Base-by-base conservation (phyloP, 495 filamentous ascomycete genomes). In the Alectoria sarmentosa region DNA sequence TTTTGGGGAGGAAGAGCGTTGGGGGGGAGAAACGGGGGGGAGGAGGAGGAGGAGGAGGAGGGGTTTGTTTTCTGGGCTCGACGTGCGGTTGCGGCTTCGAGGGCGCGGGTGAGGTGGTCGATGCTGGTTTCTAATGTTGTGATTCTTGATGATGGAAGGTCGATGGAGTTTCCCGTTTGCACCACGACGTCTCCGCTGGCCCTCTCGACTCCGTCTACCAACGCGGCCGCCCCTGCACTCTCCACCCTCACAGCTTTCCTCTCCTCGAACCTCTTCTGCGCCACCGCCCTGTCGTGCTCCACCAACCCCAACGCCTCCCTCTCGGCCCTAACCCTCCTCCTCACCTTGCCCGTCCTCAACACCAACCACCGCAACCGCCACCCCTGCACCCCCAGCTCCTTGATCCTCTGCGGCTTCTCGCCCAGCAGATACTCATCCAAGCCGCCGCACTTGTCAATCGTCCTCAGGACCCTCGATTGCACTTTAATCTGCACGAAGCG, bases 381-480 rank as follows among this genome's bases (percentile, higher is more conserved):
- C 17, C 94, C 94, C 65, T 84, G 87, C 60, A 90, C 82, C 6
- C 94, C 94, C 62, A 98, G 77, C 69, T 95, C 90, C 78, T 85
- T 90, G 54, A 98, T 78, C 63, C 95, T 79, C 41, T 76, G 82
- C 17, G 86, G 74, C 73, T 88, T 90, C 70, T 83, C 81, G 52
- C 89, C 89, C 8, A 96, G 76, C 38, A 98, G 78, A 76, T 98
- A 98, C 65, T 90, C 86, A 76, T 98, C 94, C 66, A 98, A 77
- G 28, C 94, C 91, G 36, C 93, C 93, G 17, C 83, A 79, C 70
- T 92, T 96, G 71, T 90, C 83, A 68, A 98, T 89, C 49, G 92
- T 97, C 73, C 90, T 81, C 69, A 98, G 74, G 13, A 91, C 89
- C 52, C 84, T 79, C 61, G 89, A 81, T 4, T 88, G 92, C 58